Evolutionary conservation across 1,139 yeast genomes (phyloP), one percentile per base, ranked within the genome.

Genomic region (Debaryomyces sp.): DNA sequence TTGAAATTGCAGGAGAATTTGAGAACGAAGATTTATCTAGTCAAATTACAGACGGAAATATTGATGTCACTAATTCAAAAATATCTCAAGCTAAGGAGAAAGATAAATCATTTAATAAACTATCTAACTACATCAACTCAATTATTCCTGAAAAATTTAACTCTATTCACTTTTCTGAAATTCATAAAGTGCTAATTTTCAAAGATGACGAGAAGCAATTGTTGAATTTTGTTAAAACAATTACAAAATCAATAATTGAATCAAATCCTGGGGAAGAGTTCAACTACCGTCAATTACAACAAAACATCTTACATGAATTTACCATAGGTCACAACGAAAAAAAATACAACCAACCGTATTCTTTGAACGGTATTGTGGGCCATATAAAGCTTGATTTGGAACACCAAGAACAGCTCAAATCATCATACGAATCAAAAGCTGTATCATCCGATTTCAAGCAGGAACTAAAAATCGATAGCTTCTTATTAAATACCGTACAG

Each of bases 311-410:
- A 10, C 39, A 40, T 5, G 59, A 54, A 39, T 43, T 56, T 41
- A 44, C 53, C 9, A 27, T 39, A n/a, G 60, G 60, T 6, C 35
- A 45, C 8, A 52, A 53, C 22, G 60, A 56, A 45, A 44, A 45
- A 13, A 56, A 54, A 39, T 44, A 39, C 35, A 56, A 56, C 38
- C 50, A 50, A 26, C 42, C 43, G 7, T 54, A 54, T 32, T 49
- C 56, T 4, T 37, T 44, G 27, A 23, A 43, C 5, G 58, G 51
- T 4, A 56, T 56, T 21, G 48, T 36, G 17, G 43, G 45, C 6
- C 44, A 48, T 22, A 51, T 53, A 21, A 38, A 42, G 15, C 33
- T 33, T 26, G 39, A 17, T 17, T 23, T 22, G n/a, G 41, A 34
- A 17, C 47, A 40, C 13, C 22, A 40, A 24, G 15, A 23, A 12